Evolutionary conservation across 805 yeast genomes (phyloP).

Genomic region (Pichia occidentalis): DNA sequence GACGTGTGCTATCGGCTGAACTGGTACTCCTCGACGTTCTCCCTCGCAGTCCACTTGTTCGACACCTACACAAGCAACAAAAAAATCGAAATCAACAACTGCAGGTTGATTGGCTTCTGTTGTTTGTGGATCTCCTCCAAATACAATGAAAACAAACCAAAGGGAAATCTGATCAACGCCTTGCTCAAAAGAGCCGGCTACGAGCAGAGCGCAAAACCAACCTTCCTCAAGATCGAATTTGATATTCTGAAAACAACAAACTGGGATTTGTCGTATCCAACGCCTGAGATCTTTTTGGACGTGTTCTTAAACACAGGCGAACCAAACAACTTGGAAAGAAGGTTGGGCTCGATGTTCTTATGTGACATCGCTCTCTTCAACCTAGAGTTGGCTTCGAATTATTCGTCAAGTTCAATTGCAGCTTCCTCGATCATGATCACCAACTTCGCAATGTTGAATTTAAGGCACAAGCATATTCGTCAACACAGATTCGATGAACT

Average conservation of each 20-base stretch:
- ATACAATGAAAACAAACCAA: slow-evolving; percentile 45
- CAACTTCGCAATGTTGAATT: slow-evolving; percentile 37
- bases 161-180: slow-evolving; percentile 34
- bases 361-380: slow-evolving; percentile 65
- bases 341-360: slow-evolving; percentile 50
- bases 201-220: slow-evolving; percentile 17
- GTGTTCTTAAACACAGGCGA: slow-evolving; percentile 34
- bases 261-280: slow-evolving; percentile 59
- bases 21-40: slow-evolving; percentile 32
- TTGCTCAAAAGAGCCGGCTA: slow-evolving; percentile 28
- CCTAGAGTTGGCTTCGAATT: slow-evolving; percentile 48
- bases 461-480: slow-evolving; percentile 29
- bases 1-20: slow-evolving; percentile 26
- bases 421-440: slow-evolving; percentile 46
- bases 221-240: slow-evolving; percentile 61
- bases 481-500: slow-evolving; percentile 27
- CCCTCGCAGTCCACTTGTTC: slow-evolving; percentile 32
- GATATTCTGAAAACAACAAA: slow-evolving; percentile 55
- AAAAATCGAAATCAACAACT: slow-evolving; percentile 30
- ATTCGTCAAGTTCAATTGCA: slow-evolving; percentile 40
- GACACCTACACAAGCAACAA: slow-evolving; percentile 35
- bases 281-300: slow-evolving; percentile 60
- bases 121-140: slow-evolving; percentile 43
- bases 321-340: slow-evolving; percentile 40
- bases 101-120: slow-evolving; percentile 36